A percentile compares a stretch with the other conserved stretches of the same genome.
Evolutionary conservation across 495 filamentous ascomycete genomes (phyloP).

Genomic region (Penicillium waksmanii): DNA sequence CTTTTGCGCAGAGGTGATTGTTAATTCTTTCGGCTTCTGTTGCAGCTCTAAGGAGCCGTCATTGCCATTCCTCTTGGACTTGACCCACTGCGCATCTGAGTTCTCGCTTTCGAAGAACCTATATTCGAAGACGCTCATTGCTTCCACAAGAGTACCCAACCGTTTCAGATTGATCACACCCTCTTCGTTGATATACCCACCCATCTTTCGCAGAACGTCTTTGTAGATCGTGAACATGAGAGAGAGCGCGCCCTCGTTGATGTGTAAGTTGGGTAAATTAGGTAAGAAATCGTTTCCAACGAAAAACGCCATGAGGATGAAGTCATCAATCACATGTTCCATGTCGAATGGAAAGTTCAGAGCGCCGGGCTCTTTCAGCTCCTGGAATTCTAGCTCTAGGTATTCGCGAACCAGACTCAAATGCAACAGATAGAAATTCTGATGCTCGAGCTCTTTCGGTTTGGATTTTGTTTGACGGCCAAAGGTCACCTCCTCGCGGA

Average conservation of each 20-base stretch:
- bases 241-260: constrained; percentile 95
- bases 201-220: constrained; percentile 79
- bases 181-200: constrained; percentile 95
- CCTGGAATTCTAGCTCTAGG: constrained; percentile 94
- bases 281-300: constrained; percentile 99
- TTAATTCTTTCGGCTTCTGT: constrained; percentile 62
- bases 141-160: constrained; percentile 76
- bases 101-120: constrained; percentile 89
- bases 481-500: constrained; percentile 98
- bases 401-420: constrained; percentile 97
- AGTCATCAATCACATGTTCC: constrained; percentile 97
- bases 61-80: constrained; percentile 63
- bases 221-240: constrained; percentile 99
- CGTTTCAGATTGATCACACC: constrained; percentile 87
- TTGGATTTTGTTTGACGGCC: constrained; percentile 83
- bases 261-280: constrained; percentile 93
- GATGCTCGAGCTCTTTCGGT: constrained; percentile 94
- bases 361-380: constrained; percentile 75
- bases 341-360: constrained; percentile 85
- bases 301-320: constrained; percentile 99
- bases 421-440: constrained; percentile 98
- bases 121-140: constrained; percentile 82
- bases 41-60: constrained; percentile 59
- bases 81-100: constrained; percentile 88
- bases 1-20: constrained; percentile 81